Base-by-base conservation (phyloP, 225 moss, liverwort and hornwort genomes). In the Physcomitrium patens region DNA sequence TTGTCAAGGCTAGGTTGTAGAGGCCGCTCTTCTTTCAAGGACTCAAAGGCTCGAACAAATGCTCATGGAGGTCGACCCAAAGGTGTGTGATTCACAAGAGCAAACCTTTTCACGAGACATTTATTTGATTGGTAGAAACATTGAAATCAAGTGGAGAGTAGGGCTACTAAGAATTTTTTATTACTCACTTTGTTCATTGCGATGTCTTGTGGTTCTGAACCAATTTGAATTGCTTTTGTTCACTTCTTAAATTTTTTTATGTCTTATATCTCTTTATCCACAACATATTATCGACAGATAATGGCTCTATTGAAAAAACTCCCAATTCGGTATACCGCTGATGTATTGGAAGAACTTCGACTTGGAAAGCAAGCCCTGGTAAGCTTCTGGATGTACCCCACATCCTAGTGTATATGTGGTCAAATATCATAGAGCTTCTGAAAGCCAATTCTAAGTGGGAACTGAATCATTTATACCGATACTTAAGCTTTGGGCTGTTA, bases 361-460 rank as follows among this genome's bases (percentile, higher is more conserved):
- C 86, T 93, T 52, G 85, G 90, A 82, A 99, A 99, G 78, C 99
- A 99, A 87, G 92, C 91, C 56, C 74, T 99, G 87, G 96, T 96
- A 85, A 23, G 74, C 44, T 26, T 49, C 50, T 70, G 64, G 50
- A 65, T 70, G 41, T 53, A 67, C 57, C 31, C 19, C 16, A 47
- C 9, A n/a, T 37, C 43, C 12, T 74, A 20, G 20, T 28, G 73
- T 0, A 78, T 27, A 9, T 65, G 60, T 49, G 17, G 12, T 61
- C 44, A 37, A 54, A 27, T 75, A 4, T 9, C 19, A 56, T 26
- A 23, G 58, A 13, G 22, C 12, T 26, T 58, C 15, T 61, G 43
- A 31, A 68, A 76, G 45, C 16, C 31, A 10, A 53, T 18, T 45
- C 28, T 1, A 71, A 59, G 8, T 67, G 63, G 15, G 60, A 19